Evolutionary conservation across 768 basidiomycete genomes (phyloP).

Genomic region (Russula emetica): DNA sequence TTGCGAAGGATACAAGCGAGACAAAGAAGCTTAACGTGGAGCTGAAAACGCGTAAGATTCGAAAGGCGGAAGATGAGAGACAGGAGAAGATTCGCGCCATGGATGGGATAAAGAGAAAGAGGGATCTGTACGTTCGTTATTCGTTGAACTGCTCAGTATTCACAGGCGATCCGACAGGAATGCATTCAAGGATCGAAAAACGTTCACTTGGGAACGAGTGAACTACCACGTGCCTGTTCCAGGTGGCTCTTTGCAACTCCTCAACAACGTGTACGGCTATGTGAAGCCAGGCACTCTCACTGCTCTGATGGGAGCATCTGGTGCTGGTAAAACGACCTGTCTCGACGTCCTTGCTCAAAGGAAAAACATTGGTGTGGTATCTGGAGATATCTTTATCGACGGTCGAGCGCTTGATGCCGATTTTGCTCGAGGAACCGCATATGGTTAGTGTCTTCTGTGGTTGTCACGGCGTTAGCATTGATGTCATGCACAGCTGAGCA

Average conservation of each 20-base stretch:
- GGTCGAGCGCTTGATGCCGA: conserved; percentile 56
- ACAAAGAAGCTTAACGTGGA: conserved; percentile 50
- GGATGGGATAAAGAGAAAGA: conserved; percentile 34
- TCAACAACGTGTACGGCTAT: conserved; percentile 76
- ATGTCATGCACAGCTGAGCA: conserved; percentile 45
- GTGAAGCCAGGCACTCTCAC: conserved; percentile 75
- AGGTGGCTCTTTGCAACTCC: conserved; percentile 54
- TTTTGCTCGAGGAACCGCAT: conserved; percentile 68
- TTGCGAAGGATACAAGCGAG: conserved; percentile 55
- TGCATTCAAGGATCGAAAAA: conserved; percentile 37
- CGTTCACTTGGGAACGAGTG: conserved; percentile 79
- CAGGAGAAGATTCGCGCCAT: conserved; percentile 28
- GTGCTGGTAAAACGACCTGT: conserved; percentile 77
- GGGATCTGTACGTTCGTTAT: conserved; percentile 52
- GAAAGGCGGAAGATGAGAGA: conserved; percentile 33
- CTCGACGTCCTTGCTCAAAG: conserved; percentile 72
- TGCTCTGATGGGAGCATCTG: conserved; percentile 83
- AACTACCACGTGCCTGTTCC: conserved; percentile 75
- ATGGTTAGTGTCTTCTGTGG: conserved; percentile 35
- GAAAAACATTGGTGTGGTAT: conserved; percentile 66
- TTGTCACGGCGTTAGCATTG: conserved; percentile 30
- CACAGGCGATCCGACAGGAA: neutral
- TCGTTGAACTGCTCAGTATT: neutral
- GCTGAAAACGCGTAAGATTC: conserved; percentile 48
- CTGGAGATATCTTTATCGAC: conserved; percentile 63